Evolutionary conservation across 805 yeast species (phyloP), one percentile per base, ranked within the genome.

Genomic region (Schwanniomyces vanrijiae): DNA sequence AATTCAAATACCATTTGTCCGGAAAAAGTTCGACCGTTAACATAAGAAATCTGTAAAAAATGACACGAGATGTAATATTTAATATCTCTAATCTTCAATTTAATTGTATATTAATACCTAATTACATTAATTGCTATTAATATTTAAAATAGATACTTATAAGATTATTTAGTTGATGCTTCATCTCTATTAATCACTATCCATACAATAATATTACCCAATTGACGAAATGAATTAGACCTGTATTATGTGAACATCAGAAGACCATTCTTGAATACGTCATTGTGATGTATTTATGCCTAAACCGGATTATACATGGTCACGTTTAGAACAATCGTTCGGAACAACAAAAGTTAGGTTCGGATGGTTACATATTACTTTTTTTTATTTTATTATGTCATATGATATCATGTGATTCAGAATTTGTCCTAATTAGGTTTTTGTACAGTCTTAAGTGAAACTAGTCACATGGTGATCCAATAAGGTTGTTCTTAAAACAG

Each of bases 281-380:
- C 46, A 43, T 43, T 37, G 40, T 43, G 46, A 43, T 43, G 46
- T 43, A 43, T 5, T 20, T 37, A 14, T 10, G 9, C 25, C 11
- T 19, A 10, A 20, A 11, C 16, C 25, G 25, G 25, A 20, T 16
- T 10, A 33, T 16, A 20, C 9, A 20, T 9, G 11, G 2, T 37
- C 39, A 20, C 39, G 25, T 21, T 25, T 19, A 19, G 39, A 14
- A 5, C 16, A 6, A 14, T 18, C 5, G 16, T 31, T 16, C 35
- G 35, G 35, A 31, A 31, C 16, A 31, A 31, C 16, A 31, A 31
- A 7, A 31, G n/a, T n/a, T 31, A 31, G 5, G n/a, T n/a, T n/a
- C n/a, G 35, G 20, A 31, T 16, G 8, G 16, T 31, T 31, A 31
- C 35, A 31, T 31, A 31, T 14, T 31, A 7, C 18, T 14, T 31